Conservation (phyloP, 2,329 filamentous ascomycete genomes). For the Phaeophleospora eucalypticola region DNA sequence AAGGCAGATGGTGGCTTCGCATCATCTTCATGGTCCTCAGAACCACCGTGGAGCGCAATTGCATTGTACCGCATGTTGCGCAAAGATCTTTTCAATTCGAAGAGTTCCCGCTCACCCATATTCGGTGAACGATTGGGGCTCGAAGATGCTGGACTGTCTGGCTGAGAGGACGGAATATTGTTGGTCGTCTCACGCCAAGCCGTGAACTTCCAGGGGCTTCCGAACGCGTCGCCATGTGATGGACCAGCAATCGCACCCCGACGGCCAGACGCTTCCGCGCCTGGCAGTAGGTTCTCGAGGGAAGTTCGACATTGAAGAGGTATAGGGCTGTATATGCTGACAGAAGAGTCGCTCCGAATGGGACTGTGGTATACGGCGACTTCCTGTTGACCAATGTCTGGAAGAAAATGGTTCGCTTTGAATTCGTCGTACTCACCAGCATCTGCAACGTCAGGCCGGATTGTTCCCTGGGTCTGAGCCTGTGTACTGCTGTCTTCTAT, state of each 20-base stretch:
- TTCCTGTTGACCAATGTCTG: constrained; percentile 1
- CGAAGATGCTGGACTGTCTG: constrained; percentile 3
- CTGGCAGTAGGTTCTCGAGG: neutral
- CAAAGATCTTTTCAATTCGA: constrained; percentile 26
- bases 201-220: constrained; percentile 18
- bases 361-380: neutral
- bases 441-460: too few relatives aligned
- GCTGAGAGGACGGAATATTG: neutral
- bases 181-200: neutral
- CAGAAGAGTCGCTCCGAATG: neutral
- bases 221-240: constrained; percentile 11
- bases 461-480: too few relatives aligned
- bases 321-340: neutral
- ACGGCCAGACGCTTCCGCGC: constrained; percentile 15
- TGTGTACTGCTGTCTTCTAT: too few relatives aligned
- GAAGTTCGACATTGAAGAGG: neutral
- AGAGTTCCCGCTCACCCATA: constrained; percentile 24
- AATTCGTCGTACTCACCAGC: constrained; percentile 18
- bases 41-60: constrained; percentile 4
- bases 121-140: constrained; percentile 9
- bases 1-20: neutral
- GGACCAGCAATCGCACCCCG: constrained; percentile 5
- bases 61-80: constrained; percentile 28
- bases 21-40: constrained; percentile 1
- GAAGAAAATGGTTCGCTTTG: constrained; percentile 18